Evolutionary conservation across 1,139 yeast species (phyloP).

Genomic region (Suhomyces choctaworum): DNA sequence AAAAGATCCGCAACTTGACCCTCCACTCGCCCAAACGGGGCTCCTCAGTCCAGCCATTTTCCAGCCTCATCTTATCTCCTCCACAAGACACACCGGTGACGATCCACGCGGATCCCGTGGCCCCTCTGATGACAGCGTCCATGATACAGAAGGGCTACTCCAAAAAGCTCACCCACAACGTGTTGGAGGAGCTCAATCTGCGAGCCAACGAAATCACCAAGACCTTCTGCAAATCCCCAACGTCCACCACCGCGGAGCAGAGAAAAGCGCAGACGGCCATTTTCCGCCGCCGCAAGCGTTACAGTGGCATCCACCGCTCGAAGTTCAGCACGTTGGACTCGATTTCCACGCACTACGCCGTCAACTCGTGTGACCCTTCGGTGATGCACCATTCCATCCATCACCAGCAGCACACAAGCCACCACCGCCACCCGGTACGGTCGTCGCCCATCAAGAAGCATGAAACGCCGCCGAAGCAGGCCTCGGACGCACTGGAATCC

Average conservation of each 20-base stretch:
- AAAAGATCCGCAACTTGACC: conserved; percentile 35
- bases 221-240: conserved; percentile 17
- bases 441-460: conserved; percentile 8
- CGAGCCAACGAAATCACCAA: conserved; percentile 35
- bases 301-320: conserved; percentile 35
- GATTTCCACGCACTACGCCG: conserved; percentile 38
- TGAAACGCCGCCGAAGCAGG: background rate
- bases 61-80: conserved; percentile 14
- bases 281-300: conserved; percentile 28
- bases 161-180: conserved; percentile 41
- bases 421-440: background rate
- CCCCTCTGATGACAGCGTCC: conserved; percentile 15
- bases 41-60: conserved; percentile 21
- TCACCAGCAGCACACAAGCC: conserved; percentile 1
- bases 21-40: conserved; percentile 32
- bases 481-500: conserved; percentile 7
- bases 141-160: conserved; percentile 47
- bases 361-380: conserved; percentile 1
- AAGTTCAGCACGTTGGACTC: conserved; percentile 45
- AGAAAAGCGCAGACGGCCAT: conserved; percentile 11
- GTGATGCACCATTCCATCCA: background rate
- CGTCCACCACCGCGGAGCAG: conserved; percentile 3
- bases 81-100: background rate
- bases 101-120: background rate
- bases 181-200: conserved; percentile 40